Evolutionary conservation across 2,329 filamentous ascomycete genomes (phyloP), one percentile per base, ranked within the genome.

Genomic region (Trichoderma atrobrunneum): DNA sequence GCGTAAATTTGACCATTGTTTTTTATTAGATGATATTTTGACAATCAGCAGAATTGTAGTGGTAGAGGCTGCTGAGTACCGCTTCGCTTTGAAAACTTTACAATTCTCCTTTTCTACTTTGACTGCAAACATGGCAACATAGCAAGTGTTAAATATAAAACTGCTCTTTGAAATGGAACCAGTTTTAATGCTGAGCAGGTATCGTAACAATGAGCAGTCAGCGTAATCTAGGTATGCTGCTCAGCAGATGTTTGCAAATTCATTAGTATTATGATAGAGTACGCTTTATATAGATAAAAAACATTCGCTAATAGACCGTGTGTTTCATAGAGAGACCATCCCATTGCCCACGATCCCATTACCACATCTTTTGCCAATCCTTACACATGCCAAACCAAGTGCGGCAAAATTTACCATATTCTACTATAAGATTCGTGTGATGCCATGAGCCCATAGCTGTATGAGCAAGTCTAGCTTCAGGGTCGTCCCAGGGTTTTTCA

Each of bases 361-460:
- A 68, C 65, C 51, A 68, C 54, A 68, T 68, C 70, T 76, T 77
- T 61, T 73, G 73, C 76, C 76, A 77, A 4, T 75, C 74, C 28
- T 64, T 74, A 51, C 75, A 77, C 67, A 74, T 28, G 6, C 75
- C 76, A 30, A 77, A 76, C 10, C 75, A 39, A 4, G 75, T 73
- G n/a, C 76, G 73, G 36, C 76, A 77, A n/a, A 77, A 75, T 62
- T 77, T 77, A n/a, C 76, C 76, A 30, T 74, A 75, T 34, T 77
- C 76, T 4, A 75, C 74, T 12, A 61, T 51, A 6, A 73, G 24
- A 59, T 75, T 69, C 6, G 74, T 75, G 32, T 72, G 74, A 67
- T 74, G 74, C 76, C 76, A 77, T 39, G 76, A 77, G 5, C 76
- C 76, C 69, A 77, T 74, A 21, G 74, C 72, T 30, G 75, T 74